phyloP scores from a whole-genome alignment of 2,329 filamentous ascomycete species.

The Penicillium verrucosum region DNA sequence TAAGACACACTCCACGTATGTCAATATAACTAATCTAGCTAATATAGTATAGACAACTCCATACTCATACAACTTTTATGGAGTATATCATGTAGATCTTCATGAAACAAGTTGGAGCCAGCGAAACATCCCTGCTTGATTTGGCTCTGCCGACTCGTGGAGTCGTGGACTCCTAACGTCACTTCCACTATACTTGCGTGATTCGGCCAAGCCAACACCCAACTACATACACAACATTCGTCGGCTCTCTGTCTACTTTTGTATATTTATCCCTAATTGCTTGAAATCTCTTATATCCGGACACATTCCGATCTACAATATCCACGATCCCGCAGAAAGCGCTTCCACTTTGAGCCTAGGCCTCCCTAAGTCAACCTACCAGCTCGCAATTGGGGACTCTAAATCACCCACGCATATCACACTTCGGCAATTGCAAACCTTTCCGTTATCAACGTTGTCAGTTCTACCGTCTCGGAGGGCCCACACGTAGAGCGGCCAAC shows the following conservation, averaged over 20 bases:
- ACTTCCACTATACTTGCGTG: constrained; percentile 25
- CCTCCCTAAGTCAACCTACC: neutral
- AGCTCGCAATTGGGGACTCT: constrained; percentile 1
- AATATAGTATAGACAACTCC: neutral
- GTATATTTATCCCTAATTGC: neutral
- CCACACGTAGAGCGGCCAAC: neutral
- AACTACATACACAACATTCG: neutral
- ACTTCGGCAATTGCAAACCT: neutral
- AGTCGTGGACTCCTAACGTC: constrained; percentile 22
- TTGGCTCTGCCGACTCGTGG: constrained; percentile 6
- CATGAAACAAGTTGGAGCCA: neutral
- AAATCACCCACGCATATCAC: neutral
- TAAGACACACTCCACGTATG: neutral
- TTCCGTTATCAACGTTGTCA: neutral
- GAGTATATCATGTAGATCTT: neutral
- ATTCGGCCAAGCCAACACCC: constrained; percentile 12
- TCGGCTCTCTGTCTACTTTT: neutral
- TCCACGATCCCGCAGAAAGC: neutral
- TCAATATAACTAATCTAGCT: neutral
- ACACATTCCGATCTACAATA: neutral
- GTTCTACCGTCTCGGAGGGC: neutral
- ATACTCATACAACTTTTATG: neutral
- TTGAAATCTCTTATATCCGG: neutral
- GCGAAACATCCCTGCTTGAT: neutral
- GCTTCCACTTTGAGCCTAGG: neutral